Evolutionary conservation across 108 stramenopile species (phyloP), one percentile per base, ranked within the genome.

Genomic region (Nitzschia inconspicua): DNA sequence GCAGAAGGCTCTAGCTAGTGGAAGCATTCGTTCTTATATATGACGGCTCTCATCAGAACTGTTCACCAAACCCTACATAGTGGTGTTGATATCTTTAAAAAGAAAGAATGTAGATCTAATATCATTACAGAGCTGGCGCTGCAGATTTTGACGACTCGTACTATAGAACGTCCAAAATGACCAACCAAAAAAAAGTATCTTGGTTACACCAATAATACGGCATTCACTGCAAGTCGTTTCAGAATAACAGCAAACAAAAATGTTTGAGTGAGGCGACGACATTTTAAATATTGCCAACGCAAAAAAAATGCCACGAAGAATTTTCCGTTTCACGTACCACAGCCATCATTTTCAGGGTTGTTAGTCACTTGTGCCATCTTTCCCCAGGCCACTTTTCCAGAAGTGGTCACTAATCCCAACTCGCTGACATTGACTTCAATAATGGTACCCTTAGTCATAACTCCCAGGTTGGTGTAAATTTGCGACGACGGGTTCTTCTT

Each of bases 291-390:
- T n/a, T n/a, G n/a, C n/a, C n/a, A n/a, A 70, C n/a, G 62, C 68
- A 47, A 70, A 47, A 27, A 70, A 29, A 22, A 70, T 60, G 18
- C 60, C 68, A 58, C 59, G 46, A 3, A 67, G n/a, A n/a, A n/a
- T n/a, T n/a, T n/a, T n/a, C n/a, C n/a, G n/a, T n/a, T n/a, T n/a
- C n/a, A n/a, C n/a, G n/a, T n/a, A n/a, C n/a, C 70, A 47, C 73
- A 80, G 20, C 73, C 74, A 55, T 80, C 79, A 49, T 75, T 37
- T 54, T 80, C 79, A 19, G 79, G 79, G 32, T 75, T 96, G 79
- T 99, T 99, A 40, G 99, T 99, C 5, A 99, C 98, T 72, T 98
- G 95, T 7, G 97, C 97, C 79, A 98, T 97, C 65, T 98, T 98
- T 26, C 96, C 99, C 97, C 97, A 98, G 10, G 97, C 97, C 11